Percentiles rank a stretch among this genome's conserved stretches.
phyloP scores from a whole-genome alignment of 1,284 basidiomycete genomes.

The Ceratobasidium sp. region DNA sequence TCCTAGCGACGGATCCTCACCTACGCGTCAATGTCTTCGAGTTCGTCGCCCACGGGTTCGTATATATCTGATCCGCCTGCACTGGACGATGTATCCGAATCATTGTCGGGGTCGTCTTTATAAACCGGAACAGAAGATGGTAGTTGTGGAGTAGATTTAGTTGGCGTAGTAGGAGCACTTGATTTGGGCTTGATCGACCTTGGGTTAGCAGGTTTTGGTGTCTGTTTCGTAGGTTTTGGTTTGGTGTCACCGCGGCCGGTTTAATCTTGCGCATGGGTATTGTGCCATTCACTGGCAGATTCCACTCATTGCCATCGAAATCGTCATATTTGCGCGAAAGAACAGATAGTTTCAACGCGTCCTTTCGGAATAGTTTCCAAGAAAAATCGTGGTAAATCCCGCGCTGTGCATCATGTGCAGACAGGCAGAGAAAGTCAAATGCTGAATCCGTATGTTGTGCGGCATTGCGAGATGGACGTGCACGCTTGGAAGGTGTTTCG shows the following conservation, averaged over 20 bases:
- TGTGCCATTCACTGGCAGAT: slow-evolving; percentile 19
- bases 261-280: slow-evolving; percentile 1
- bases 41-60: slow-evolving; percentile 2
- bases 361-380: slow-evolving; percentile 38
- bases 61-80: slow-evolving; percentile 27
- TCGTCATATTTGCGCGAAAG: slow-evolving; percentile 29
- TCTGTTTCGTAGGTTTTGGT: slow-evolving; percentile 24
- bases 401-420: slow-evolving; percentile 40
- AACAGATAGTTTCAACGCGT: slow-evolving; percentile 28
- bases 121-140: not conserved
- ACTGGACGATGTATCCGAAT: slow-evolving; percentile 15
- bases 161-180: slow-evolving; percentile 30
- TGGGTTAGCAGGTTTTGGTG: slow-evolving; percentile 20
- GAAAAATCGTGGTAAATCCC: slow-evolving; percentile 42
- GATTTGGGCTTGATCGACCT: slow-evolving; percentile 12
- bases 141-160: slow-evolving; percentile 32
- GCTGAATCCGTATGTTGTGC: slow-evolving; percentile 25
- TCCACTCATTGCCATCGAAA: slow-evolving; percentile 39
- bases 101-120: slow-evolving; percentile 27
- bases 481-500: slow-evolving; percentile 43
- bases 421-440: slow-evolving; percentile 42
- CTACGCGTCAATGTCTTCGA: slow-evolving; percentile 1
- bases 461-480: slow-evolving; percentile 28
- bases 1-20: slow-evolving; percentile 67
- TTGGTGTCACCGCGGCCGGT: slow-evolving; percentile 22